Conservation (phyloP, 805 yeast species). For the Wickerhamomyces subpelliculosus region DNA sequence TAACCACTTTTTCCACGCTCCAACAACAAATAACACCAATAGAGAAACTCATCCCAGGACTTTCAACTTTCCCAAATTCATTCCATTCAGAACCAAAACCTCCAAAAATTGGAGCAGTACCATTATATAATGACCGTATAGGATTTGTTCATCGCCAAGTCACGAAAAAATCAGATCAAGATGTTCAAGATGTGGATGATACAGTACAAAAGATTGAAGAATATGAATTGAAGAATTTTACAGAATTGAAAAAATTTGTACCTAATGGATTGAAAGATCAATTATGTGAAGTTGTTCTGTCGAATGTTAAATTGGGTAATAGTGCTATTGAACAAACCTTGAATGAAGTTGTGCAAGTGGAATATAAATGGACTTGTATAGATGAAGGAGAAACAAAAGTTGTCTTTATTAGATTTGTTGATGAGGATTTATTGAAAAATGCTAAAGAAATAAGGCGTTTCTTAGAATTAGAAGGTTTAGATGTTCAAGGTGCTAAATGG, state of each 20-base stretch:
- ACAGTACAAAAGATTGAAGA: background rate
- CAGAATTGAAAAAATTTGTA: slow-evolving; percentile 23
- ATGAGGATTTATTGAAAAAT: slow-evolving; percentile 2
- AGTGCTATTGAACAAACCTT: slow-evolving; percentile 28
- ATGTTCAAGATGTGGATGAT: background rate
- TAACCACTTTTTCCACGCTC: background rate
- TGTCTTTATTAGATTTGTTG: slow-evolving; percentile 28
- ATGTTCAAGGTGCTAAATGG: background rate
- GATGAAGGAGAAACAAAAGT: slow-evolving; percentile 27
- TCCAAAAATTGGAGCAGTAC: background rate
- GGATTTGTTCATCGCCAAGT: background rate
- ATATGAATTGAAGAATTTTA: slow-evolving; percentile 5
- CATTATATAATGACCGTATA: background rate
- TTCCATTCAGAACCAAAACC: background rate
- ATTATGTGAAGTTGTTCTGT: slow-evolving; percentile 25
- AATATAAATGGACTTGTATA: slow-evolving; percentile 29
- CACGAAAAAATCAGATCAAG: background rate
- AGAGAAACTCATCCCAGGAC: background rate
- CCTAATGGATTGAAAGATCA: slow-evolving; percentile 32
- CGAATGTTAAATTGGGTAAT: slow-evolving; percentile 28
- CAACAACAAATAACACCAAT: background rate
- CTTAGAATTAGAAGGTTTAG: background rate
- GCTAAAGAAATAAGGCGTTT: slow-evolving; percentile 1
- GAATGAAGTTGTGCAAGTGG: slow-evolving; percentile 3
- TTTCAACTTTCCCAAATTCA: background rate